Evolutionary conservation across 768 basidiomycete genomes (phyloP).

Genomic region (Trametopsis cervina): DNA sequence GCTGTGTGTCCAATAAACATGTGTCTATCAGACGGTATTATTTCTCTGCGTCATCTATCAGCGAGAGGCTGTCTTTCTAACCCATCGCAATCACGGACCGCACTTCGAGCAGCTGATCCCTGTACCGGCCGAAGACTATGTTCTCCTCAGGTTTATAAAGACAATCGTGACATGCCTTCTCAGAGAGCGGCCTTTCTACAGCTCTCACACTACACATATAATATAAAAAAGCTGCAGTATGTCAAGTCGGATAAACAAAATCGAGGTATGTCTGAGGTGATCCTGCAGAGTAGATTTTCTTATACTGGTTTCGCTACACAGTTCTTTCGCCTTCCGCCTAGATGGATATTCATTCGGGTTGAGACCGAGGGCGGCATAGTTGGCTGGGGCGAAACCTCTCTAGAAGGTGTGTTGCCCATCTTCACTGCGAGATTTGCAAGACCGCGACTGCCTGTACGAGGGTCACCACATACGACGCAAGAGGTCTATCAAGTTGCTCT

Average conservation of each 20-base stretch:
- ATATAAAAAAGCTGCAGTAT: too few species aligned
- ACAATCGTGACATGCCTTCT: too few species aligned
- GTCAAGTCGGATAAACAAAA: slow-evolving; percentile 6
- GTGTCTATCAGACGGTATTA: too few species aligned
- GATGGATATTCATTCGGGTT: slow-evolving; percentile 71
- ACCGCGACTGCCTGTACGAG: too few species aligned
- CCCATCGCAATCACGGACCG: background rate
- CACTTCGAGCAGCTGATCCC: background rate
- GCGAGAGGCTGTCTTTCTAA: too few species aligned
- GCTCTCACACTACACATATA: too few species aligned
- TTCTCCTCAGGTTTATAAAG: background rate
- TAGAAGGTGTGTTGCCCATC: slow-evolving; percentile 35
- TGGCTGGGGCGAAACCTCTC: slow-evolving; percentile 71
- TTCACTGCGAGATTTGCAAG: too few species aligned
- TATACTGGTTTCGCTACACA: slow-evolving; percentile 15
- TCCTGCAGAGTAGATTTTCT: background rate
- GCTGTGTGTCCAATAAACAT: too few species aligned
- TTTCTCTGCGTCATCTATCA: too few species aligned
- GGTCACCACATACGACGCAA: too few species aligned
- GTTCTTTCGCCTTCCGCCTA: slow-evolving; percentile 62
- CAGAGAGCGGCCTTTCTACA: too few species aligned
- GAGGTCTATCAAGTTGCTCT: too few species aligned
- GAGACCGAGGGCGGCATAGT: slow-evolving; percentile 55
- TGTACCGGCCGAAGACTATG: background rate
- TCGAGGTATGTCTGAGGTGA: slow-evolving; percentile 5